These are phyloP conservation scores for Macrophomina pseudophaseolina DNA, from an alignment of 2,329 filamentous ascomycete genomes.

Conservation along the genomic window DNA sequence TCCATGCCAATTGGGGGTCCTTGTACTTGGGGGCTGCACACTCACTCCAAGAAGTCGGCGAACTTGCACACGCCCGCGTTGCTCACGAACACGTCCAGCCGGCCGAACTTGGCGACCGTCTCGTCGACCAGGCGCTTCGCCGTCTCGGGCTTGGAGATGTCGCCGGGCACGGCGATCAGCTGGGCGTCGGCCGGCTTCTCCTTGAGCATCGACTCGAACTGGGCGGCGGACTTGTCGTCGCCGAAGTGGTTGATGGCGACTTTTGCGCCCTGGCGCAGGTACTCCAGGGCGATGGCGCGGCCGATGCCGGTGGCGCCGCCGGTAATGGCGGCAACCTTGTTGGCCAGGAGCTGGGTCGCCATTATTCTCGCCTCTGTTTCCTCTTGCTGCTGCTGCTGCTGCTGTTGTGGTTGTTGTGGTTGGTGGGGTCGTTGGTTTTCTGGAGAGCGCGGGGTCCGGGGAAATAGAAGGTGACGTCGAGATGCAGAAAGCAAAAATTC, in stretches of 20 bases:
- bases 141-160: slow-evolving; percentile 76
- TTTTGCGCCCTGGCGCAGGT: slow-evolving; percentile 75
- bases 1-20: too few species aligned
- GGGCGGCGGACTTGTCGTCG: slow-evolving; percentile 52
- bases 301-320: slow-evolving; percentile 88
- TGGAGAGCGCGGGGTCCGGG: slow-evolving; percentile 5
- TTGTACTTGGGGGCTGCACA: background rate
- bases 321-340: slow-evolving; percentile 84
- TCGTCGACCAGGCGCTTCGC: slow-evolving; percentile 69
- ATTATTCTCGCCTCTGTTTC: background rate
- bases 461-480: background rate
- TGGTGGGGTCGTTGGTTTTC: background rate
- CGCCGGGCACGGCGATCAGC: slow-evolving; percentile 73
- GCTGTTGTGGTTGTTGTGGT: too few species aligned
- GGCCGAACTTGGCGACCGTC: slow-evolving; percentile 65
- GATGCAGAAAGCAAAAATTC: background rate
- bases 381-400: too few species aligned
- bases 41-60: slow-evolving; percentile 77
- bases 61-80: slow-evolving; percentile 92
- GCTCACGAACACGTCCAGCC: slow-evolving; percentile 73
- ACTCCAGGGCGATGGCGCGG: slow-evolving; percentile 80
- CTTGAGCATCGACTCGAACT: slow-evolving; percentile 57
- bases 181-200: slow-evolving; percentile 29
- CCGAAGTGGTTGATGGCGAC: slow-evolving; percentile 83
- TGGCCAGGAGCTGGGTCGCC: slow-evolving; percentile 59